phyloP scores from a whole-genome alignment of 2,329 filamentous ascomycete genomes.

The Alternaria brassicae region DNA sequence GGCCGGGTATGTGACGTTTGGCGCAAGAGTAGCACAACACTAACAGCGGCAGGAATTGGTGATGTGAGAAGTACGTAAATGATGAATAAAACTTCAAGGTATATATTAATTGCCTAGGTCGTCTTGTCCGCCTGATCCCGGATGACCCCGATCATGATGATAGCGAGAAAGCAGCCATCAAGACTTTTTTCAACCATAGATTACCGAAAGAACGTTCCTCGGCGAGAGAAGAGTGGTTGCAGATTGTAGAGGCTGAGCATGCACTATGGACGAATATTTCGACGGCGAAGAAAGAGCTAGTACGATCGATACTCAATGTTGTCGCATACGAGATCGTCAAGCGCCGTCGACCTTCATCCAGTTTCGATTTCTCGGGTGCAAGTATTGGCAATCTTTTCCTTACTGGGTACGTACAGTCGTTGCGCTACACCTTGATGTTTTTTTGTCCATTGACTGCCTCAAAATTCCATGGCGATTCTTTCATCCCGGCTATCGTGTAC shows the following conservation, averaged over 20 bases:
- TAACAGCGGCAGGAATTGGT: conserved; percentile 62
- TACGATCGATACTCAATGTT: conserved; percentile 59
- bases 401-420: conserved; percentile 52
- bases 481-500: not conserved
- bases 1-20: conserved; percentile 69
- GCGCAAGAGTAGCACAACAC: not conserved
- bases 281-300: conserved; percentile 60
- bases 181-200: conserved; percentile 85
- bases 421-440: not conserved
- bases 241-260: conserved; percentile 85
- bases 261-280: conserved; percentile 70
- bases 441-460: not conserved
- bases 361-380: conserved; percentile 59
- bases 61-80: conserved; percentile 73
- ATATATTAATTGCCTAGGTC: conserved; percentile 61
- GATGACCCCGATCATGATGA: conserved; percentile 60
- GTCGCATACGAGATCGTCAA: conserved; percentile 60
- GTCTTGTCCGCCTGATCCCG: conserved; percentile 89
- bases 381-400: conserved; percentile 61
- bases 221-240: conserved; percentile 82
- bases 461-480: not conserved
- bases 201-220: conserved; percentile 67
- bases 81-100: not conserved
- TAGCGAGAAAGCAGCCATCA: conserved; percentile 72
- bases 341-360: conserved; percentile 54